Evolutionary conservation across 2,329 filamentous ascomycete genomes (phyloP).

Genomic region (Neospermospora avenae): DNA sequence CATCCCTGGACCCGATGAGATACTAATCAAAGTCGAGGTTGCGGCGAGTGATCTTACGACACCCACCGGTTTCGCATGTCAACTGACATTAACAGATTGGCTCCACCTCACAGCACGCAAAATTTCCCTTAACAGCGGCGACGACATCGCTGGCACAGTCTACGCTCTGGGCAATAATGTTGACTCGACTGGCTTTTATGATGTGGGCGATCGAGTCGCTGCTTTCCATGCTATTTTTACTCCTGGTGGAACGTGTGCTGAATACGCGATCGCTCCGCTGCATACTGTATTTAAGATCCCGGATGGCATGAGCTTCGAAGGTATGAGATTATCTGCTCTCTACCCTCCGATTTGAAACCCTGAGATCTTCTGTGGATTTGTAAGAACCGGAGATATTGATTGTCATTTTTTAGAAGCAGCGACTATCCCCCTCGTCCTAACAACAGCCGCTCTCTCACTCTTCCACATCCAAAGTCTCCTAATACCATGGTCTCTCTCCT

Average conservation of each 20-base stretch:
- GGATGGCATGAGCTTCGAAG: conserved; percentile 16
- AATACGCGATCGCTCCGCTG: conserved; percentile 54
- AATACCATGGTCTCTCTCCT: conserved; percentile 31
- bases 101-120: conserved; percentile 10
- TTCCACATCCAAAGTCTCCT: conserved; percentile 37
- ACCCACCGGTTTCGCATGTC: not conserved
- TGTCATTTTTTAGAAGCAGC: conserved; percentile 38
- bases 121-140: conserved; percentile 14
- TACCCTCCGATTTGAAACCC: not conserved
- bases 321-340: not conserved
- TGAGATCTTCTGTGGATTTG: not conserved
- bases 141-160: conserved; percentile 38
- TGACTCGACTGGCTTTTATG: conserved; percentile 33
- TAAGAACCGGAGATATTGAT: not conserved
- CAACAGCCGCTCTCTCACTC: conserved; percentile 40
- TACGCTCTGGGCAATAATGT: conserved; percentile 48
- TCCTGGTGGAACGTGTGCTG: conserved; percentile 52
- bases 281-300: conserved; percentile 47
- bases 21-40: conserved; percentile 29
- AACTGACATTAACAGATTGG: conserved; percentile 7
- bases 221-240: conserved; percentile 49
- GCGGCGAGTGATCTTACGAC: conserved; percentile 22
- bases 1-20: conserved; percentile 18
- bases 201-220: conserved; percentile 43
- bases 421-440: conserved; percentile 40